phyloP scores from a whole-genome alignment of 1,284 basidiomycete genomes.

The Puccinia hordei region DNA sequence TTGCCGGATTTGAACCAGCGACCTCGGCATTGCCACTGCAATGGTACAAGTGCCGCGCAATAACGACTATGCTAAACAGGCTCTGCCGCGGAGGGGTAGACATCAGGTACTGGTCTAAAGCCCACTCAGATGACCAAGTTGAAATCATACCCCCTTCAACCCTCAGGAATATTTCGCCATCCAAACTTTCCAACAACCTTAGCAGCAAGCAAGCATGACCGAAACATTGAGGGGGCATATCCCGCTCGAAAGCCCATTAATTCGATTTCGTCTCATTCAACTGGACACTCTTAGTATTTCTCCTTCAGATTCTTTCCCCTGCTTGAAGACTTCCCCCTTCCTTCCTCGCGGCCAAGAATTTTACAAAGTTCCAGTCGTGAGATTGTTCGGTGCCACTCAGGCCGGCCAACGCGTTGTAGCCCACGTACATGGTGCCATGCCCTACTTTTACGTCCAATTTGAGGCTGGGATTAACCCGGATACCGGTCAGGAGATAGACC shows the following conservation, averaged over 20 bases:
- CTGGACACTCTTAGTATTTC: conserved; percentile 37
- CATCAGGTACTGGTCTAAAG: no score
- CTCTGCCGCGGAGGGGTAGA: background rate
- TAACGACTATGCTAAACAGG: conserved; percentile 44
- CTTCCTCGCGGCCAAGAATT: conserved; percentile 40
- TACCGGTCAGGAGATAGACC: conserved; percentile 57
- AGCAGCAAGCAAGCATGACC: background rate
- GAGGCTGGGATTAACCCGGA: conserved; percentile 61
- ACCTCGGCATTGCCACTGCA: conserved; percentile 8
- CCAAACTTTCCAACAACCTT: no score
- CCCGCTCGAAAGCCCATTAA: background rate
- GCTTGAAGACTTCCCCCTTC: conserved; percentile 44
- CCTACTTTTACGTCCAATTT: conserved; percentile 65
- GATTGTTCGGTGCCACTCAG: conserved; percentile 83
- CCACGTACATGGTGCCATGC: conserved; percentile 75
- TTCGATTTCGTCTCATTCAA: conserved; percentile 47
- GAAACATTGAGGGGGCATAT: background rate
- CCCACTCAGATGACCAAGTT: background rate
- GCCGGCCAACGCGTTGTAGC: conserved; percentile 77
- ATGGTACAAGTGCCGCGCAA: conserved; percentile 24
- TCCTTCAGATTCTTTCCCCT: conserved; percentile 18
- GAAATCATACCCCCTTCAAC: background rate
- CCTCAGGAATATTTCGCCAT: no score
- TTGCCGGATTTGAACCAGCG: conserved; percentile 42
- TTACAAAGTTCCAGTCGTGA: conserved; percentile 71